phyloP scores from a whole-genome alignment of 441 rosid genomes.

The Capsella rubella region DNA sequence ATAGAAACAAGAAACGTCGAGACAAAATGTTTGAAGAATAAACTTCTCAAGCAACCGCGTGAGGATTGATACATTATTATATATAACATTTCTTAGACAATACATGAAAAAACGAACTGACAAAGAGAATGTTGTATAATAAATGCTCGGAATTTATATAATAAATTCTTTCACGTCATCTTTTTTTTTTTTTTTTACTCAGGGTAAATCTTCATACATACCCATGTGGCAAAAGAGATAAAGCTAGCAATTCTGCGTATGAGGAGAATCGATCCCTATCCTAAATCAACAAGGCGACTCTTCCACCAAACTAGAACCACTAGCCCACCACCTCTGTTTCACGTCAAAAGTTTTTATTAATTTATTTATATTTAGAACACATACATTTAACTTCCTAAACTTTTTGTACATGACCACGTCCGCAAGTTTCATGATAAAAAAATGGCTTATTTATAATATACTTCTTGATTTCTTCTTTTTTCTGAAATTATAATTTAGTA shows the following conservation, averaged over 20 bases:
- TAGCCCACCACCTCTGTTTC: no score
- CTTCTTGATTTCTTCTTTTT: no score
- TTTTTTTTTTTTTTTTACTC: no score
- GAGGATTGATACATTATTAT: slow-evolving; percentile 6
- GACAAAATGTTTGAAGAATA: slow-evolving; percentile 35
- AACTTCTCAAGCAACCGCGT: slow-evolving; percentile 44
- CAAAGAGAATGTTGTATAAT: slow-evolving; percentile 10
- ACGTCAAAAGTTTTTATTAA: background rate
- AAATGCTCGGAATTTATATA: no score
- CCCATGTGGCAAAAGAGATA: no score
- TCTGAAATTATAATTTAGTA: background rate
- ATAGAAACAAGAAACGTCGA: slow-evolving; percentile 36
- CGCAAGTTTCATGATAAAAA: background rate
- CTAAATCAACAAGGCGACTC: no score
- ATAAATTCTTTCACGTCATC: no score
- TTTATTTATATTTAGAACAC: background rate
- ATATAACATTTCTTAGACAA: background rate
- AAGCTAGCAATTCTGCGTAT: no score
- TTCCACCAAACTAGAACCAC: no score
- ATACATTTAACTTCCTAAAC: background rate
- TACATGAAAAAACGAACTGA: background rate
- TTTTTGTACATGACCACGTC: background rate
- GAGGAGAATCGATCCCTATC: no score
- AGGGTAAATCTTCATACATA: no score
- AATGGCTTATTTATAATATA: background rate